These are phyloP conservation scores for Zygosaccharomyces pseudorouxii DNA, from an alignment of 805 yeast species.

Conservation along the genomic window DNA sequence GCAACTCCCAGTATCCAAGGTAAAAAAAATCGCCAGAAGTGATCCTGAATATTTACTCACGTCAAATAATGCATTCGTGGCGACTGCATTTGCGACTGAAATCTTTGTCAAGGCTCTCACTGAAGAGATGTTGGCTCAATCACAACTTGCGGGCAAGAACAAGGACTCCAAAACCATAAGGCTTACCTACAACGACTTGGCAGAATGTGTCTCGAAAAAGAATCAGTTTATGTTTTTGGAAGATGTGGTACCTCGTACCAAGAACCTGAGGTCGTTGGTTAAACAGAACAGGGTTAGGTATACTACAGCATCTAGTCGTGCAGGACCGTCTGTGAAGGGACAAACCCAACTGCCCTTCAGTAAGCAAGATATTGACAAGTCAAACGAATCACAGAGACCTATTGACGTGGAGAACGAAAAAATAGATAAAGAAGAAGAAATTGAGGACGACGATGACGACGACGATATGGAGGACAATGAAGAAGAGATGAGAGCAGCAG, in stretches of 20 bases:
- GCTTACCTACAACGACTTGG: constrained; percentile 23
- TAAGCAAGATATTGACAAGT: constrained; percentile 5
- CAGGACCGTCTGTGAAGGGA: constrained; percentile 4
- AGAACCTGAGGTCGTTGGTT: constrained; percentile 19
- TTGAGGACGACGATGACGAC: constrained; percentile 18
- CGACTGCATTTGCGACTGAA: constrained; percentile 28
- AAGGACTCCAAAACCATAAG: constrained; percentile 16
- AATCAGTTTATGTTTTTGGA: constrained; percentile 23
- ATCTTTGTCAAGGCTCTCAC: constrained; percentile 26
- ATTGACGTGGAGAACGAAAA: constrained; percentile 13
- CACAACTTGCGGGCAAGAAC: constrained; percentile 18
- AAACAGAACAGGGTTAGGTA: constrained; percentile 24
- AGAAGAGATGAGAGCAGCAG: constrained; percentile 15
- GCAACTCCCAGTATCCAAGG: constrained; percentile 24
- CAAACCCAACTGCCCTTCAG: constrained; percentile 18
- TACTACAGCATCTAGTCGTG: constrained; percentile 16
- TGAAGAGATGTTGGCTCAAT: constrained; percentile 23
- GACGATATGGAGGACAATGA: constrained; percentile 14
- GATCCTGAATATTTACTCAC: constrained; percentile 26
- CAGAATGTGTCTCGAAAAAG: constrained; percentile 18
- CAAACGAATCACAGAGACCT: constrained; percentile 4
- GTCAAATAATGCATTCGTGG: constrained; percentile 24
- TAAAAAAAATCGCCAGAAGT: constrained; percentile 25
- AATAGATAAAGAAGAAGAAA: constrained; percentile 16
- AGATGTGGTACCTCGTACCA: constrained; percentile 26